Evolutionary conservation across 768 basidiomycete species (phyloP), one percentile per base, ranked within the genome.

Genomic region (Candolleomyces efflorescens): DNA sequence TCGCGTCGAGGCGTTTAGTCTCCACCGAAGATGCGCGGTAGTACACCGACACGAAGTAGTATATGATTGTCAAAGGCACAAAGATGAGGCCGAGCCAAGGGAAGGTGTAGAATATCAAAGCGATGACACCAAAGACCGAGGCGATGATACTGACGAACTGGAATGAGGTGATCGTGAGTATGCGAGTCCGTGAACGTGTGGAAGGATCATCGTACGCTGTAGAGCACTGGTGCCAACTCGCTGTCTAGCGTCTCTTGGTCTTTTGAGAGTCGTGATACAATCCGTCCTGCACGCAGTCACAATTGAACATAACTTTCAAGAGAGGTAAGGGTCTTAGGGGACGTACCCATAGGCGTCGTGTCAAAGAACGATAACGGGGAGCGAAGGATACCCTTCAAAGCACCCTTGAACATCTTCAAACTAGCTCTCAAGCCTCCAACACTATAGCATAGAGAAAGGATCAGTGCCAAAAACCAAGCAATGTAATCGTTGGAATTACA

Each of bases 311-410:
- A 9, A 27, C 9, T 9, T 27, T 9, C 9, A 27, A 27, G 27
- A 27, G 27, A 27, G 27, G 27, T 27, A 3, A 27, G 27, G 3
- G 4, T 27, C 27, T 4, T 27, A n/a, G n/a, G n/a, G 27, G 27
- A 27, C 9, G 27, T 27, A 27, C 27, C 84, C 65, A 85, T 77
- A 1, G 85, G 85, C 0, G 87, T 89, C 1, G 86, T 85, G 65
- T 90, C 89, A 64, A 87, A 89, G 73, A 88, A 89, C 2, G 83
- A 78, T 0, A 77, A 67, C 0, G 86, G 83, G 5, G 86, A 86
- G 4, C 77, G 72, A 53, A 91, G 64, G 3, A 91, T 84, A 10
- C 76, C 75, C 4, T 61, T 65, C 11, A 89, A 70, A 0, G 86
- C 85, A 5, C 72, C 68, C 62, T 75, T 79, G 71, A 86, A 89